phyloP scores from a whole-genome alignment of 192 early-diverging fungal species.

The Backusella luteola region DNA sequence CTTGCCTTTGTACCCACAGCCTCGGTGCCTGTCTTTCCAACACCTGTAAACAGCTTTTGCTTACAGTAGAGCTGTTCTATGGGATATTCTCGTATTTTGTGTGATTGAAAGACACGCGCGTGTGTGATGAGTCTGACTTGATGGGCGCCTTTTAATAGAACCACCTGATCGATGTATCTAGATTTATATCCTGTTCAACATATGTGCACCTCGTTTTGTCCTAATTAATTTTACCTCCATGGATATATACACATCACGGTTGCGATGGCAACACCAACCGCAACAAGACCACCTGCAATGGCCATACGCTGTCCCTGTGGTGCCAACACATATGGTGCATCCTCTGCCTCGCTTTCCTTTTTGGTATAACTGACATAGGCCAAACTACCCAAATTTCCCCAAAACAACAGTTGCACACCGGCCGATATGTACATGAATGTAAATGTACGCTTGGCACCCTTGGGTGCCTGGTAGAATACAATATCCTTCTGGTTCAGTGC shows the following conservation, averaged over 20 bases:
- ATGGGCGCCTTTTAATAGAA: constrained; percentile 26
- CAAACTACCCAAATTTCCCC: constrained; percentile 39
- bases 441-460: constrained; percentile 23
- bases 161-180: constrained; percentile 37
- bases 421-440: constrained; percentile 37
- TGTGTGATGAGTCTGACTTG: constrained; percentile 27
- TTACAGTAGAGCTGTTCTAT: constrained; percentile 20
- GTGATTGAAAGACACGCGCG: constrained; percentile 25
- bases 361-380: constrained; percentile 32
- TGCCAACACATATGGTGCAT: constrained; percentile 29
- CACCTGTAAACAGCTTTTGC: constrained; percentile 33
- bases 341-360: constrained; percentile 26
- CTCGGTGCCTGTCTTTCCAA: constrained; percentile 33
- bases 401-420: constrained; percentile 38
- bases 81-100: constrained; percentile 25
- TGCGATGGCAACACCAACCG: constrained; percentile 28
- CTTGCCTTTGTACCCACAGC: constrained; percentile 22
- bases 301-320: constrained; percentile 30
- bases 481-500: constrained; percentile 22
- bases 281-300: constrained; percentile 30
- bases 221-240: constrained; percentile 28
- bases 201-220: too few species aligned
- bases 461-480: constrained; percentile 33
- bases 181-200: neutral
- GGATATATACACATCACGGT: constrained; percentile 39